Conservation (phyloP, 306 rosid genomes). For the Vicia sativa region DNA sequence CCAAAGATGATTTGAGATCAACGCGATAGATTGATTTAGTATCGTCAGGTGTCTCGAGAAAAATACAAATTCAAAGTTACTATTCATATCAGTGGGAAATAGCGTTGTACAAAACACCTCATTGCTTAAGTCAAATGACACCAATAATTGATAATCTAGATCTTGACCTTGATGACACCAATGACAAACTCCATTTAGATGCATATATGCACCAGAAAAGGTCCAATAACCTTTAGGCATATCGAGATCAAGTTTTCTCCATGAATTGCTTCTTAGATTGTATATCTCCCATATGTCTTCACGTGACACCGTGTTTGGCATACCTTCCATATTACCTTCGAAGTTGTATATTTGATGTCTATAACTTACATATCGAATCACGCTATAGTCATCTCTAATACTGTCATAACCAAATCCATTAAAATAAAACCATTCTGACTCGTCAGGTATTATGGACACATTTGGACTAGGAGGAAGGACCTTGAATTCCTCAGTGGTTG, state of each 20-base stretch:
- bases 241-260: not conserved
- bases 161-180: too few species aligned
- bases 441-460: not conserved
- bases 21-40: too few species aligned
- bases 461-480: not conserved
- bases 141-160: too few species aligned
- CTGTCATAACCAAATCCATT: not conserved
- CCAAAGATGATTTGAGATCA: too few species aligned
- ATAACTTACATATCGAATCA: not conserved
- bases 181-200: too few species aligned
- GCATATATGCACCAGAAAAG: too few species aligned
- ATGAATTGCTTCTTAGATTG: not conserved
- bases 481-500: not conserved
- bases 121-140: too few species aligned
- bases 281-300: not conserved
- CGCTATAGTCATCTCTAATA: not conserved
- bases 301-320: not conserved
- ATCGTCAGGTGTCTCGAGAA: too few species aligned
- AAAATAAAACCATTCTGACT: not conserved
- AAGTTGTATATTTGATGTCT: fast-evolving
- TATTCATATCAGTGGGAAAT: too few species aligned
- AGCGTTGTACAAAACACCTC: too few species aligned
- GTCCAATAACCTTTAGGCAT: not conserved
- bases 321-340: too few species aligned
- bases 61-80: too few species aligned